Conservation (phyloP, 2,329 filamentous ascomycete genomes). For the Phaeosphaeria sp. region DNA sequence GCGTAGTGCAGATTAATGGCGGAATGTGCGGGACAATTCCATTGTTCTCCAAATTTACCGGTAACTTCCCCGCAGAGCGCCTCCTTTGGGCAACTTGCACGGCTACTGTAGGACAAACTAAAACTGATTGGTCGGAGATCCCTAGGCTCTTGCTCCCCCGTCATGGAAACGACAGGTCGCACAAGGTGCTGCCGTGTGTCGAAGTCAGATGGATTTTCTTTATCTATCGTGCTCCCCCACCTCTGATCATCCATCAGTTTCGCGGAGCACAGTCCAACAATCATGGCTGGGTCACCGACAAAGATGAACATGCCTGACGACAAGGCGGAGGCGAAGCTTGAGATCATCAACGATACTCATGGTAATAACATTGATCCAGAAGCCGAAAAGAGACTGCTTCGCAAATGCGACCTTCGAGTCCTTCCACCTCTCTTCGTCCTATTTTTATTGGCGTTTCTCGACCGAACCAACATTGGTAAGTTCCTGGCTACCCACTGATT, state of each 20-base stretch:
- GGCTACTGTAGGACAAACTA: background rate
- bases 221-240: background rate
- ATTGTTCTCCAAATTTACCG: background rate
- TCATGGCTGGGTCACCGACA: background rate
- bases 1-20: background rate
- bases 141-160: background rate
- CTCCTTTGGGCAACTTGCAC: background rate
- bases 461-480: constrained; percentile 44
- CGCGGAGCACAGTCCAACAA: background rate
- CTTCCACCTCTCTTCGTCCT: constrained; percentile 57
- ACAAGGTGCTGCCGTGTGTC: background rate
- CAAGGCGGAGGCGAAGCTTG: constrained; percentile 26
- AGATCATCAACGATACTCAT: constrained; percentile 32
- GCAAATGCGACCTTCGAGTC: constrained; percentile 57
- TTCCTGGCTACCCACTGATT: background rate
- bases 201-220: background rate
- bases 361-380: constrained; percentile 38
- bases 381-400: constrained; percentile 54
- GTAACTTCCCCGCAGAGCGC: background rate
- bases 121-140: background rate
- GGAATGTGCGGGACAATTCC: background rate
- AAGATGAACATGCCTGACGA: constrained; percentile 18
- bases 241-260: background rate
- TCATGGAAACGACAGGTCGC: background rate
- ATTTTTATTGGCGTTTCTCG: constrained; percentile 41